phyloP scores from a whole-genome alignment of 192 early-diverging fungal species.

The Coemansia sp. region DNA sequence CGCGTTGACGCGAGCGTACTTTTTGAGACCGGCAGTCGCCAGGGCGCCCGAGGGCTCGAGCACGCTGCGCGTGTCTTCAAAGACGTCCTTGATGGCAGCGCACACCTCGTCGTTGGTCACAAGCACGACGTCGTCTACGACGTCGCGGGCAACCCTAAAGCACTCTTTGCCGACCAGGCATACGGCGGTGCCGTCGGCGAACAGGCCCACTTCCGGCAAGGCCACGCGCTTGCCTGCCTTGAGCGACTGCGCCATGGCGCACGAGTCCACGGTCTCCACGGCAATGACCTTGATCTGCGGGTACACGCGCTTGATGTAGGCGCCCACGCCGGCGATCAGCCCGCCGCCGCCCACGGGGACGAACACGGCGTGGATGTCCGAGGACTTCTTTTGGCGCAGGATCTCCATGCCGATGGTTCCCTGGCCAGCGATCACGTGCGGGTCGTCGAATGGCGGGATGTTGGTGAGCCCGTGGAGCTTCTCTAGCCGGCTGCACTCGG shows the following conservation, averaged over 20 bases:
- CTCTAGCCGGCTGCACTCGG: conserved; percentile 72
- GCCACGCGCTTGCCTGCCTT: conserved; percentile 60
- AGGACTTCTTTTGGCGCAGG: conserved; percentile 56
- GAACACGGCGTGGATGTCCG: conserved; percentile 86
- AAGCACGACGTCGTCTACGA: conserved; percentile 89
- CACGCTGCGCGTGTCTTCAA: conserved; percentile 90
- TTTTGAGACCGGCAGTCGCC: conserved; percentile 82
- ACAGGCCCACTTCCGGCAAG: conserved; percentile 84
- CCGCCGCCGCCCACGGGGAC: conserved; percentile 94
- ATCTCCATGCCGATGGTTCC: conserved; percentile 93
- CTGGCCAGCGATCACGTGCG: conserved; percentile 98
- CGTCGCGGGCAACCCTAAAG: conserved; percentile 72
- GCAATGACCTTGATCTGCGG: conserved; percentile 89
- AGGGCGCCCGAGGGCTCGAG: conserved; percentile 96
- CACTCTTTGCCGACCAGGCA: conserved; percentile 85
- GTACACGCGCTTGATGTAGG: conserved; percentile 88
- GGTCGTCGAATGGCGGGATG: conserved; percentile 98
- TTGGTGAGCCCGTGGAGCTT: conserved; percentile 73
- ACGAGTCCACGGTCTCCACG: conserved; percentile 87
- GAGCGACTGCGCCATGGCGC: conserved; percentile 83
- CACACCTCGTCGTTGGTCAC: conserved; percentile 97
- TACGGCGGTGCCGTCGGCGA: conserved; percentile 98
- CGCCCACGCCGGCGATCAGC: conserved; percentile 84
- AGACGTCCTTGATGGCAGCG: conserved; percentile 85
- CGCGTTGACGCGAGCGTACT: conserved; percentile 64